Conservation (phyloP, 1,284 basidiomycete species). For the Ceratorhiza oryzae-sativae region DNA sequence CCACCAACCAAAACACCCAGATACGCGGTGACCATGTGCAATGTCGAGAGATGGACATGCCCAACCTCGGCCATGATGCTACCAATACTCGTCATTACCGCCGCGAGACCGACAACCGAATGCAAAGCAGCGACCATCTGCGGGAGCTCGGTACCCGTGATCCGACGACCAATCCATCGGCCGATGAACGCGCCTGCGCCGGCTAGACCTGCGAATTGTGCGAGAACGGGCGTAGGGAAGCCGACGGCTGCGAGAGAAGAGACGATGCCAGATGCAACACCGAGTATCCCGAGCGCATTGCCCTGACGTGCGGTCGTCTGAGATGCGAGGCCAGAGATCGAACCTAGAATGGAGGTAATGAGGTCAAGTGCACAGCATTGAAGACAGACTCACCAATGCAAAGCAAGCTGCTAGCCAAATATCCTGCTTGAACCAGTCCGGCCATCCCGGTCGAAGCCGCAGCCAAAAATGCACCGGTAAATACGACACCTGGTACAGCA, state of each 20-base stretch:
- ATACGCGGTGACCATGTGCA: slow-evolving; percentile 83
- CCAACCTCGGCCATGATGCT: slow-evolving; percentile 74
- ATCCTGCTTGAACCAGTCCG: slow-evolving; percentile 86
- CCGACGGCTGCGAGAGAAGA: slow-evolving; percentile 81
- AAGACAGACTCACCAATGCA: slow-evolving; percentile 68
- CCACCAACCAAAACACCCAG: slow-evolving; percentile 81
- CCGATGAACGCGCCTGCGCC: slow-evolving; percentile 73
- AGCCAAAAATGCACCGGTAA: slow-evolving; percentile 79
- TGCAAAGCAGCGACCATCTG: slow-evolving; percentile 79
- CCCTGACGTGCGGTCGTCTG: slow-evolving; percentile 82
- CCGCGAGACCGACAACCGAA: slow-evolving; percentile 84
- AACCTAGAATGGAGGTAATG: slow-evolving; percentile 56
- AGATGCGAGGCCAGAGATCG: slow-evolving; percentile 74
- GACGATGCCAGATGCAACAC: slow-evolving; percentile 79
- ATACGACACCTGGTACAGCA: slow-evolving; percentile 75
- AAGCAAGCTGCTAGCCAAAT: slow-evolving; percentile 78
- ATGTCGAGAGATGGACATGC: slow-evolving; percentile 61
- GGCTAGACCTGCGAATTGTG: slow-evolving; percentile 78
- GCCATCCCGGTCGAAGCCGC: slow-evolving; percentile 81
- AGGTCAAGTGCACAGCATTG: neutral
- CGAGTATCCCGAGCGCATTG: slow-evolving; percentile 82
- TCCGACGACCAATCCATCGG: slow-evolving; percentile 70
- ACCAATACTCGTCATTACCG: slow-evolving; percentile 81
- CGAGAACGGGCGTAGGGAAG: slow-evolving; percentile 74
- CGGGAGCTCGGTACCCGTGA: slow-evolving; percentile 83